Evolutionary conservation across 192 early-diverging fungal genomes (phyloP).

Genomic region (Dispira simplex): DNA sequence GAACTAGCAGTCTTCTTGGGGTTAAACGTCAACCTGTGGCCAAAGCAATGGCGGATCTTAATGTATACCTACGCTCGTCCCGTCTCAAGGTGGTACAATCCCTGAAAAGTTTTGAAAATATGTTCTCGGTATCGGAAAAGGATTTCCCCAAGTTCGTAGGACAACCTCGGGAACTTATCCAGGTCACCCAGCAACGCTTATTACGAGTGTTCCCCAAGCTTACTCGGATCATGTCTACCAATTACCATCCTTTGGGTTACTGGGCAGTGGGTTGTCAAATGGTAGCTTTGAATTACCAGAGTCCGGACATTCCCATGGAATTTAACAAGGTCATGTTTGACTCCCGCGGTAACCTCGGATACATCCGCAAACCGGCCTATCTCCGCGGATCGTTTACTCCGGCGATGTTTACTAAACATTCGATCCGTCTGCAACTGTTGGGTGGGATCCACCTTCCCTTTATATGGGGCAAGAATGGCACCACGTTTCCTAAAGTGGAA

Average conservation of each 20-base stretch:
- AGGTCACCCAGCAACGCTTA: constrained; percentile 26
- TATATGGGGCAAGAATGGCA: no score
- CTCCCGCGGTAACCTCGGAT: constrained; percentile 54
- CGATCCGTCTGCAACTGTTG: no score
- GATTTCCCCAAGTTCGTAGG: constrained; percentile 21
- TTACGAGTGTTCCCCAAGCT: constrained; percentile 64
- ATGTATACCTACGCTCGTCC: neutral
- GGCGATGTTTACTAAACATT: no score
- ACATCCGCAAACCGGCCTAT: constrained; percentile 56
- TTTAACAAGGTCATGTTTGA: constrained; percentile 76
- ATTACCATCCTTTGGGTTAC: constrained; percentile 69
- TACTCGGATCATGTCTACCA: constrained; percentile 62
- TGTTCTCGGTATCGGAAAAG: constrained; percentile 62
- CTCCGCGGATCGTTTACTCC: constrained; percentile 12
- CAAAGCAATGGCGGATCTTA: neutral
- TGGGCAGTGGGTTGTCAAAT: constrained; percentile 74
- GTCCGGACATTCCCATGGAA: constrained; percentile 61
- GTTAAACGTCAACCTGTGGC: no score
- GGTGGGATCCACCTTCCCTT: no score
- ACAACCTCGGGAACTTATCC: constrained; percentile 35
- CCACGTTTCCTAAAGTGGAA: no score
- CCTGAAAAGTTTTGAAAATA: constrained; percentile 35
- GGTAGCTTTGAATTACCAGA: constrained; percentile 86
- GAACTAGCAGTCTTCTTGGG: neutral
- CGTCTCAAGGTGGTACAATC: constrained; percentile 11